phyloP scores from a whole-genome alignment of 2,329 filamentous ascomycete genomes.

The Phyllosticta citrichinensis region DNA sequence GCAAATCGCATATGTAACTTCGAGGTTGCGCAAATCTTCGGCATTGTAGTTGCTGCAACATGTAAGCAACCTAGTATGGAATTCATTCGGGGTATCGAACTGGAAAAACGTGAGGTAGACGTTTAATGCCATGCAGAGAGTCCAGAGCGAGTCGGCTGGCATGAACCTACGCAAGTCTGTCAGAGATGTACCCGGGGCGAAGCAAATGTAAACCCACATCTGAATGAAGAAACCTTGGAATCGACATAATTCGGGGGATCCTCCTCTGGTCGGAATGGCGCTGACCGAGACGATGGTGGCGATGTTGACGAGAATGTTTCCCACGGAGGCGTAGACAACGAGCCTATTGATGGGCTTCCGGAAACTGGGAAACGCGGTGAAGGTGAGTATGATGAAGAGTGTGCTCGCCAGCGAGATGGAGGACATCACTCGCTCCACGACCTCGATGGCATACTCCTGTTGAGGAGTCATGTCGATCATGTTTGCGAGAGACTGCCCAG shows the following conservation, averaged over 20 bases:
- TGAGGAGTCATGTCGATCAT: conserved; percentile 14
- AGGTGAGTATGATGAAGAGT: conserved; percentile 62
- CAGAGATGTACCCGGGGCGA: conserved; percentile 3
- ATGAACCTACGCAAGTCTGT: conserved; percentile 52
- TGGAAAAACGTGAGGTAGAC: conserved; percentile 73
- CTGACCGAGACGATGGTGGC: conserved; percentile 62
- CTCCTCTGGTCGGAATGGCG: conserved; percentile 37
- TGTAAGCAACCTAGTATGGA: background rate
- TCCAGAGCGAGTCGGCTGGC: conserved; percentile 67
- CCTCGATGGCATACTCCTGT: conserved; percentile 39
- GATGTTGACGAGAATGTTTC: conserved; percentile 68
- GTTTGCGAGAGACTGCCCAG: background rate
- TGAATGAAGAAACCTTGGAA: conserved; percentile 73
- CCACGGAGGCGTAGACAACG: conserved; percentile 74
- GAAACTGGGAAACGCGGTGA: conserved; percentile 57
- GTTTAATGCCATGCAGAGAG: conserved; percentile 72
- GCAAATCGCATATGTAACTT: conserved; percentile 56
- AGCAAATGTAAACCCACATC: conserved; percentile 49
- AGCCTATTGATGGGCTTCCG: conserved; percentile 81
- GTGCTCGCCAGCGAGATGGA: conserved; percentile 62
- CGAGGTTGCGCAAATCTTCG: conserved; percentile 52
- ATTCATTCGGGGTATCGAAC: background rate
- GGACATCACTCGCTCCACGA: conserved; percentile 59
- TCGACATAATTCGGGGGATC: conserved; percentile 54
- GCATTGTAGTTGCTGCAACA: conserved; percentile 50